Base-by-base conservation (phyloP, 306 rosid species). In the Malus fusca region DNA sequence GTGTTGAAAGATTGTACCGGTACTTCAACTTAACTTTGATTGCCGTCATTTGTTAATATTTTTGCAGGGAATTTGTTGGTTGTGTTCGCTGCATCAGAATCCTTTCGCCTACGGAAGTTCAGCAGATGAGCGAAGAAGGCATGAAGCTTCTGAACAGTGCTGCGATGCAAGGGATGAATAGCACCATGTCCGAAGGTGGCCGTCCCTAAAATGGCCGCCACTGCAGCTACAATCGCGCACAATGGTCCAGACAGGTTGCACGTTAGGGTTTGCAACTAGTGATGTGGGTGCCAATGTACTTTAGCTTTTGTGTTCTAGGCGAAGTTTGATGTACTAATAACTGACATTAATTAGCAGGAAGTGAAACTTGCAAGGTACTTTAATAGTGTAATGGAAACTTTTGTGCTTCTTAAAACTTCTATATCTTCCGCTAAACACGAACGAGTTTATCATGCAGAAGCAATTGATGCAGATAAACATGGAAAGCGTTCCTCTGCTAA, bases 101-200 rank as follows among this genome's bases (percentile, higher is more conserved):
- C 72, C 83, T 91, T 58, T 93, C 98, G 8, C 98, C 97, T 26
- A 72, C 91, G 25, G 98, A 93, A 85, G 97, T 93, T 78, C 83
- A 90, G 82, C 90, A 91, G 88, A 91, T 93, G 98, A 93, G 97
- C 31, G 97, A 93, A 81, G 98, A 93, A 72, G 98, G 98, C 61
- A 93, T 91, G 98, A 87, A 93, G 84, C 94, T 93, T 78, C 90
- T 93, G 22, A 86, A 93, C 70, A 90, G 92, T 76, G 97, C 91
- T 79, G 93, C 97, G 22, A 81, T 91, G 86, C 97, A 91, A 79
- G 96, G 96, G 60, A 85, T 89, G 61, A 87, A 78, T 58, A 81
- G 81, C 77, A 82, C 87, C 69, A 44, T 68, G 7, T 46, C 86
- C 37, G 82, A 80, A 61, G 84, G 66, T 64, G 81, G 83, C 22